Base-by-base conservation (phyloP, 805 yeast species). In the Saccharomycopsis sp. region DNA sequence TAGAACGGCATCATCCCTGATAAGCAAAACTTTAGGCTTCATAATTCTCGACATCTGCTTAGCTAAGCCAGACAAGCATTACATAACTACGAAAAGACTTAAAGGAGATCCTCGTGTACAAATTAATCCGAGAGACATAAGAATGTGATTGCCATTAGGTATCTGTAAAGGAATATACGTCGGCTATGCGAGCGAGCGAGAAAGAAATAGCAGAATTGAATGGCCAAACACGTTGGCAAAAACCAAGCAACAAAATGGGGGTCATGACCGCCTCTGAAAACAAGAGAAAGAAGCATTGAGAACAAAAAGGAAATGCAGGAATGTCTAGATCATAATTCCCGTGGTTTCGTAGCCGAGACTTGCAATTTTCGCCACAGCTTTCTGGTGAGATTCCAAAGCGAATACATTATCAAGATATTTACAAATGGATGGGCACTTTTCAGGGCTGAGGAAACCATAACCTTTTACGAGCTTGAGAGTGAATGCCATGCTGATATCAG, bases 401-500 rank as follows among this genome's bases (percentile, higher is more conserved):
- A 29, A 29, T 12, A 29, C 37, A 29, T 29, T 29, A 29, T 29
- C 12, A 29, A 29, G 37, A 29, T 29, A 29, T 29, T 29, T 29
- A 29, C 9, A 29, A 12, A 29, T 29, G 37, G 12, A 29, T 29
- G 37, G 37, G 9, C 5, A 29, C 9, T 5, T 29, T 29, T 29
- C 37, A 12, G 37, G 12, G 12, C 12, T 29, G 12, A 29, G 5
- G 12, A 29, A 29, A 7, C 37, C 37, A 5, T 5, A 29, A 29
- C 37, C 37, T 12, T 29, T 29, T 7, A 29, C 12, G 9, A 29
- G 12, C 12, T 29, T 29, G 9, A 73, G 40, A 0, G 85, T 83
- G 70, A 77, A 83, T 0, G 73, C 67, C 62, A 82, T 67, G 55
- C 83, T 75, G 56, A 86, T 76, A 62, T 82, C 86, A 5, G 85